Percentiles rank a stretch among this genome's conserved stretches.
phyloP scores from a whole-genome alignment of 768 basidiomycete genomes.

The Auricularia auricula-judae region DNA sequence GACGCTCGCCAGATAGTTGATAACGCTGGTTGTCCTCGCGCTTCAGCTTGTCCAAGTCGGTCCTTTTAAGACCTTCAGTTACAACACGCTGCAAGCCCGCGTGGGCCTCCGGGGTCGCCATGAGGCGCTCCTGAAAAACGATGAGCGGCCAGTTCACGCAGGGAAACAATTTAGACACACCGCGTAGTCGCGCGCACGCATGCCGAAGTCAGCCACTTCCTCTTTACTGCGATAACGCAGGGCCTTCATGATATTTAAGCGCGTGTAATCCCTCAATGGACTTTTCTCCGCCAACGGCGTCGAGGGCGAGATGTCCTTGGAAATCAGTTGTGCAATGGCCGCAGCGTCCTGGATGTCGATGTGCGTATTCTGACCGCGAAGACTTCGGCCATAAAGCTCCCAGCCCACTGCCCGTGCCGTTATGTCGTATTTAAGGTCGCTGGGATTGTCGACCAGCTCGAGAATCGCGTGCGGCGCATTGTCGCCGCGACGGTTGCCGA shows the following conservation, averaged over 20 bases:
- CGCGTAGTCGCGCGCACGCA: not conserved
- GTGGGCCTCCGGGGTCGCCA: not conserved
- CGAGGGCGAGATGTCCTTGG: not conserved
- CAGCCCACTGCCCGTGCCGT: slow-evolving; percentile 80
- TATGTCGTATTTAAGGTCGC: slow-evolving; percentile 81
- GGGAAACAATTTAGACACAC: not conserved
- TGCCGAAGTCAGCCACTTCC: not conserved
- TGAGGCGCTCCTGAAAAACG: not conserved
- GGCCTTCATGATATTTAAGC: slow-evolving; percentile 12
- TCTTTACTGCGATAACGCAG: slow-evolving; percentile 7
- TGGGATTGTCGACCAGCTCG: slow-evolving; percentile 90
- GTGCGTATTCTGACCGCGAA: slow-evolving; percentile 6
- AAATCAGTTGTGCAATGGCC: not conserved
- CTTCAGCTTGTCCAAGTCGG: not conserved
- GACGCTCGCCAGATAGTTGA: not conserved
- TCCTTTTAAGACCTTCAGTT: not conserved
- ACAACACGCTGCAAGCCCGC: not conserved
- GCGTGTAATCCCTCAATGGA: slow-evolving; percentile 8
- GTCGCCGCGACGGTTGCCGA: slow-evolving; percentile 83
- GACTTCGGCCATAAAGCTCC: slow-evolving; percentile 37
- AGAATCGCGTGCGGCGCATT: slow-evolving; percentile 88
- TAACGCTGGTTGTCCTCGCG: not conserved
- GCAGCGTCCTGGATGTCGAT: not conserved
- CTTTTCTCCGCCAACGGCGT: not conserved
- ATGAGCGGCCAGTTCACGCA: not conserved